These are phyloP conservation scores for Geotrichum phurueaensis DNA, from an alignment of 1,139 yeast species.

Conservation along the genomic window DNA sequence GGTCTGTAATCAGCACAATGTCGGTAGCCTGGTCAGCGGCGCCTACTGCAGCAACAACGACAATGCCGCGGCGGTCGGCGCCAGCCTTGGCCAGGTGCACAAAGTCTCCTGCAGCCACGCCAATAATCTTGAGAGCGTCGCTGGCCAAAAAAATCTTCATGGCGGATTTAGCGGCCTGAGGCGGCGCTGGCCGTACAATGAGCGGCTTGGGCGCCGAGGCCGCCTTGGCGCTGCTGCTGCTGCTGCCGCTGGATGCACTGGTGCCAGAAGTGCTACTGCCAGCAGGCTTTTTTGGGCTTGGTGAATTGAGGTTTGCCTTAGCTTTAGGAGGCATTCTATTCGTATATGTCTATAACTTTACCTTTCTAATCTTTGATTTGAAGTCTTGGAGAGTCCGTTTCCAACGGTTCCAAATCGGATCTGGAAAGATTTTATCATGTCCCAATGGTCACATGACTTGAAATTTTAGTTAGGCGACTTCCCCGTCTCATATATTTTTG, in stretches of 20 bases:
- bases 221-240: constrained; percentile 7
- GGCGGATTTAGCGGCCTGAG: constrained; percentile 26
- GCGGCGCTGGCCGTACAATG: constrained; percentile 24
- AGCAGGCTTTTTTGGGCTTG: constrained; percentile 8
- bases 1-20: not conserved
- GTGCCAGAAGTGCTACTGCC: not conserved
- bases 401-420: too few relatives aligned
- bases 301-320: constrained; percentile 13
- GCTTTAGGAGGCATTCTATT: constrained; percentile 15
- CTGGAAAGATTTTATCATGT: too few relatives aligned
- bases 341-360: not conserved
- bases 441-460: too few relatives aligned
- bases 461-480: too few relatives aligned
- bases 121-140: constrained; percentile 10
- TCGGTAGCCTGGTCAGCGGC: constrained; percentile 9
- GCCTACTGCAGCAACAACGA: constrained; percentile 10
- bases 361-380: not conserved
- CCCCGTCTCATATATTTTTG: too few relatives aligned
- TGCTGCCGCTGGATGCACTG: not conserved
- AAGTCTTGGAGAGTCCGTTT: not conserved
- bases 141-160: constrained; percentile 12
- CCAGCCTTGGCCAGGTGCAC: constrained; percentile 9
- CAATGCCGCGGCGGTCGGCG: constrained; percentile 16
- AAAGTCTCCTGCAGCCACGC: constrained; percentile 11
- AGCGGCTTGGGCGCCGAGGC: constrained; percentile 16